Evolutionary conservation across 305 asterid species (phyloP), one percentile per base, ranked within the genome.

Genomic region (Petunia hybrid): DNA sequence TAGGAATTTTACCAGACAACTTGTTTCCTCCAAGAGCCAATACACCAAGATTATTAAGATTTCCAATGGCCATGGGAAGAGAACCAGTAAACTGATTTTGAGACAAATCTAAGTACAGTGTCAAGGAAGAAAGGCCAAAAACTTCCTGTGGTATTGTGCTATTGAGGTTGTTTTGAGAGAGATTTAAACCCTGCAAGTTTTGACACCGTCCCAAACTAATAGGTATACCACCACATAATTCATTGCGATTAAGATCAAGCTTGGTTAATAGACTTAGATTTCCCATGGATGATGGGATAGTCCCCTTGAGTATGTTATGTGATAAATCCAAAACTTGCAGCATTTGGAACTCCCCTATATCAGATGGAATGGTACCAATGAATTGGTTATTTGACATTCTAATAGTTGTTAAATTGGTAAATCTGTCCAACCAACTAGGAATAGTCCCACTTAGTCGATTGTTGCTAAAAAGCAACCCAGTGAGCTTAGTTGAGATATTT

Each of bases 151-250:
- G 86, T 69, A 85, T 77, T 6, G 71, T 6, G 35, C 84, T 85
- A 22, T 35, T 83, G 35, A 85, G 78, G n/a, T 76, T 82, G 78
- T 85, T 85, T n/a, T 43, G 76, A 59, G 87, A 80, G 53, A 85
- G 80, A 59, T 82, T 82, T 10, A 85, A 70, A 55, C 13, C 46
- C 46, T 67, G n/a, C 69, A 82, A 69, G 46, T 57, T 69, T n/a
- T 40, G n/a, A 31, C 56, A 83, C 38, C 77, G 80, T 16, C 78
- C 74, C 10, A 83, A 68, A 80, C 82, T 82, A 22, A 5, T 65
- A 45, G 88, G 86, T 39, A 80, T 36, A 40, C 9, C 57, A n/a
- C 86, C 86, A 41, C 64, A 65, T 4, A 85, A 4, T 14, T 67
- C 61, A 76, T 85, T 85, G 51, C 42, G 5, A 35, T 31, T 64